Evolutionary conservation across 139 green algal genomes (phyloP).

Genomic region (Desmodesmus armatus): DNA sequence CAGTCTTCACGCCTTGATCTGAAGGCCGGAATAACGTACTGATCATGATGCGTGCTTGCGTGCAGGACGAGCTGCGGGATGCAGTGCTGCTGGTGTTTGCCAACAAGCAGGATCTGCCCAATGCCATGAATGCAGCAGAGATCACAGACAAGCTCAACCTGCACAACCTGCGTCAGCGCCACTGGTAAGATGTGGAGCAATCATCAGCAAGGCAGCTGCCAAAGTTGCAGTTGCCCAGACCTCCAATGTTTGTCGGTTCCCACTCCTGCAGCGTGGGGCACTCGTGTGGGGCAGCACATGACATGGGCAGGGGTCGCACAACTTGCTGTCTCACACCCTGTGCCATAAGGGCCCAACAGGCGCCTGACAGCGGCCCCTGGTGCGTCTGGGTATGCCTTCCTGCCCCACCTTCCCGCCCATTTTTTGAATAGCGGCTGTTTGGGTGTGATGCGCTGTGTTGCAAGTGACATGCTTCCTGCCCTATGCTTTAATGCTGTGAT

Average conservation of each 20-base stretch:
- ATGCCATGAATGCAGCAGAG: conserved; percentile 99
- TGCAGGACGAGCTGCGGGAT: conserved; percentile 96
- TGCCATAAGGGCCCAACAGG: no score
- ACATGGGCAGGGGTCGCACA: no score
- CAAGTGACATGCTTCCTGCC: no score
- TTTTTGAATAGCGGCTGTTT: no score
- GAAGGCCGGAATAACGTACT: background rate
- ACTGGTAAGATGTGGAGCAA: conserved; percentile 77
- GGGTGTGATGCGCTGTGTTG: no score
- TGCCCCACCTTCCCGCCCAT: no score
- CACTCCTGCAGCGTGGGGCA: background rate
- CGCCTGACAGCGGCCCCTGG: no score
- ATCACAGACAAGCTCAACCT: conserved; percentile 99
- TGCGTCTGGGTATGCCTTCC: no score
- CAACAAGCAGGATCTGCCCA: conserved; percentile 99
- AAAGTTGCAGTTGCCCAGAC: background rate
- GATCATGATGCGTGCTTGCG: background rate
- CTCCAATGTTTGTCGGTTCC: background rate
- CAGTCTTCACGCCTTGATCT: background rate
- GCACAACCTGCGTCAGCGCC: conserved; percentile 94
- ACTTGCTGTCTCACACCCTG: no score
- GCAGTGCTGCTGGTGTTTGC: conserved; percentile 98
- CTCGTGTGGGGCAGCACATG: background rate
- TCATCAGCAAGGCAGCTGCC: background rate
- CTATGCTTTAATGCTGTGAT: no score